Base-by-base conservation (phyloP, 179 eudicot genomes). In the Heliamphora pulchella region DNA sequence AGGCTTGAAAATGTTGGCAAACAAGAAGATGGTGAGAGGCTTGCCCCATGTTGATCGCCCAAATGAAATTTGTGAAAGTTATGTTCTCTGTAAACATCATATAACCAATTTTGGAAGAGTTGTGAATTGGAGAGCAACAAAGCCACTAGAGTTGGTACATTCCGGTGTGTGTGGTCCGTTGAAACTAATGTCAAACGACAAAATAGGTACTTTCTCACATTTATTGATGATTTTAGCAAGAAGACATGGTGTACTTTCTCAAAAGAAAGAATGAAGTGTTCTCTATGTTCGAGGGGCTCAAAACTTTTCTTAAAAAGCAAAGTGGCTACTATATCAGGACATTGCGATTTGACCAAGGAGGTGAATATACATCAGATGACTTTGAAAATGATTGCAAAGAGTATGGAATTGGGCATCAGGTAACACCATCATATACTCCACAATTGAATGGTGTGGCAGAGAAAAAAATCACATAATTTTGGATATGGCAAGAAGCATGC, bases 401-500 rank as follows among this genome's bases (percentile, higher is more conserved):
- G 6, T 13, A 67, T 67, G 71, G 71, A 7, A 31, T 67, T 8
- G 2, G 7, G 2, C 4, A 41, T 31, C 46, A 31, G 10, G 47
- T 67, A 1, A 67, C 71, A 1, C 47, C 17, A 39, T 43, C 48
- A 5, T 67, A 67, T 10, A 39, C 17, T 0, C n/a, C n/a, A 8
- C 48, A 67, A 41, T 43, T 39, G 50, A 67, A 67, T 67, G 71
- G 71, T 39, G 50, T 67, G 7, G 3, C 0, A 0, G 50, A 67
- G 10, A 67, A 17, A 41, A 67, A 67, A 10, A 67, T 1, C 10
- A 18, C 4, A 62, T 9, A 9, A 72, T 67, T 10, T n/a, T 73
- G 39, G 44, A 73, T 53, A 80, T 80, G 78, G 73, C 22, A 1
- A 10, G 78, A 2, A 47, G 63, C 44, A 80, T 63, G 74, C 31